phyloP scores from a whole-genome alignment of 257 asterid genomes.

The Nicotiana sylvestris region DNA sequence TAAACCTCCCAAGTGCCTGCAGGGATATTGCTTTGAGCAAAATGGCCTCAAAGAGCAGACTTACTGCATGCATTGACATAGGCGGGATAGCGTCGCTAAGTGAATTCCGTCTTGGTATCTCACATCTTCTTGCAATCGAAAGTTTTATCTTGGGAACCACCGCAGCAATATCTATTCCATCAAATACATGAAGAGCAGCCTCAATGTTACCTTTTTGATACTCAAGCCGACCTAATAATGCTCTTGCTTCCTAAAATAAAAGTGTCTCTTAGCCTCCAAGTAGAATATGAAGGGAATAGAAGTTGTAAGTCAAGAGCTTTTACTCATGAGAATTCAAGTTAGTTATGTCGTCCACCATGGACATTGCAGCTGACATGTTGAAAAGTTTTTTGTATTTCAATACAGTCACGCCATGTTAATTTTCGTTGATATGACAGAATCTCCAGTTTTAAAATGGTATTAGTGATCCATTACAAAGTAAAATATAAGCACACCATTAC shows the following conservation, averaged over 20 bases:
- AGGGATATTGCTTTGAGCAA: conserved; percentile 85
- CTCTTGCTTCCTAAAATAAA: conserved; percentile 77
- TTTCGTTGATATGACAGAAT: not conserved
- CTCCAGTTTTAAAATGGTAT: not conserved
- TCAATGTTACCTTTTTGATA: conserved; percentile 87
- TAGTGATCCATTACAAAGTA: not conserved
- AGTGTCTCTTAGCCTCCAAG: not conserved
- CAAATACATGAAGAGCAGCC: conserved; percentile 87
- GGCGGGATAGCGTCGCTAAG: conserved; percentile 54
- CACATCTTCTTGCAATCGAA: conserved; percentile 54
- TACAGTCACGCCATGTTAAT: not conserved
- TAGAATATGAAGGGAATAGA: conserved; percentile 8
- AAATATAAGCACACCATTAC: not conserved
- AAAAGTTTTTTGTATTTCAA: not conserved
- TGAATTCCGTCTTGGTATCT: conserved; percentile 63
- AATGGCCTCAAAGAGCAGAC: conserved; percentile 83
- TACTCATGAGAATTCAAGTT: not conserved
- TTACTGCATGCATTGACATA: conserved; percentile 93
- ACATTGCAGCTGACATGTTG: not conserved
- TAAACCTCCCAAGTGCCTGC: conserved; percentile 69
- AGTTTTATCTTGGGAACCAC: conserved; percentile 64
- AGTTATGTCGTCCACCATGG: not conserved
- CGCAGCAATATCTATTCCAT: conserved; percentile 80
- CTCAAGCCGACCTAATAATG: conserved; percentile 88
- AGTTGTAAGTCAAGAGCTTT: not conserved